Evolutionary conservation across 148 eudicot genomes (phyloP).

Genomic region (Camellia sinensis): DNA sequence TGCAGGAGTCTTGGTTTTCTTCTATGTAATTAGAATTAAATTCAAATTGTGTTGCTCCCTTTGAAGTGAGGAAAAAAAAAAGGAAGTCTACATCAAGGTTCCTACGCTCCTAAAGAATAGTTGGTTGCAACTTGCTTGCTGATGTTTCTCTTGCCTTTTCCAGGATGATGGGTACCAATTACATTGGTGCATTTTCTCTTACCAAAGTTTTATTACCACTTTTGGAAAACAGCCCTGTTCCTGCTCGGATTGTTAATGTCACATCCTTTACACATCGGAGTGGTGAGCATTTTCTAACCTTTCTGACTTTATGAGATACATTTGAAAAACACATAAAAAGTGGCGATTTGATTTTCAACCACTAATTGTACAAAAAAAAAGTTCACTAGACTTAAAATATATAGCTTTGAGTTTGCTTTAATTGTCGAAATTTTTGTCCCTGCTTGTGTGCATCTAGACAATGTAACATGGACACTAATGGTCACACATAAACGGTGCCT

Average conservation of each 20-base stretch:
- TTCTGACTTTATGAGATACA: neutral
- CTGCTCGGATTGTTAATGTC: slow-evolving; percentile 81
- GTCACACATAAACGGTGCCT: neutral
- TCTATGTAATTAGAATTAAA: neutral
- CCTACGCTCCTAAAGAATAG: no score
- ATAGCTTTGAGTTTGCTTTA: neutral
- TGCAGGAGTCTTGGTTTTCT: neutral
- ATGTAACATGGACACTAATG: no score
- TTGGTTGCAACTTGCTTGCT: neutral
- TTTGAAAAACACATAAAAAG: neutral
- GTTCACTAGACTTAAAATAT: neutral
- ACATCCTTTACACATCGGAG: slow-evolving; percentile 85
- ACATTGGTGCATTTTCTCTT: slow-evolving; percentile 82
- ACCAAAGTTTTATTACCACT: slow-evolving; percentile 75
- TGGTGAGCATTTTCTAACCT: slow-evolving; percentile 43
- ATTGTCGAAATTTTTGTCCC: no score
- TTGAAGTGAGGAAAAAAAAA: neutral
- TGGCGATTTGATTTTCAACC: neutral
- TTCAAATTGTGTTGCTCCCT: no score
- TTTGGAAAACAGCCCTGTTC: slow-evolving; percentile 65
- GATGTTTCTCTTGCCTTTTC: neutral
- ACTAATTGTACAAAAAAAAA: neutral
- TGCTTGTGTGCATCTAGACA: no score
- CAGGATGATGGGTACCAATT: slow-evolving; percentile 93
- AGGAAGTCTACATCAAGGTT: neutral